These are phyloP conservation scores for Lipomyces chichibuensis DNA, from an alignment of 805 yeast genomes.

Conservation along the genomic window DNA sequence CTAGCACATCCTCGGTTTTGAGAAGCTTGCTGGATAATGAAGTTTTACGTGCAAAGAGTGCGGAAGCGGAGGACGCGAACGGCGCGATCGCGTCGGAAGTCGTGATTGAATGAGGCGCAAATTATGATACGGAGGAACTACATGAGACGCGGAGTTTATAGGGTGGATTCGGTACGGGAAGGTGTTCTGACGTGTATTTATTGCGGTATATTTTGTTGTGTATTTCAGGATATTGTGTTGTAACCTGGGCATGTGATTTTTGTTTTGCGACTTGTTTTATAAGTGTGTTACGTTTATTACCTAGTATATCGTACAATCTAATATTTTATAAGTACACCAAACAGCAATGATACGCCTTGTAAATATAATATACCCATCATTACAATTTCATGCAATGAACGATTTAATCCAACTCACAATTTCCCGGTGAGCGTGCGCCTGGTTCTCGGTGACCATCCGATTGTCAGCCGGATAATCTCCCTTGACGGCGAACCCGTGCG, in stretches of 20 bases:
- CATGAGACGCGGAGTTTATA: not conserved
- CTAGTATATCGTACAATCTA: not conserved
- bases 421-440: conserved; percentile 26
- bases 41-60: not conserved
- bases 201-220: not conserved
- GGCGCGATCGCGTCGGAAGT: not conserved
- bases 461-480: conserved; percentile 45
- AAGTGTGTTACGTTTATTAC: not conserved
- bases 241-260: not conserved
- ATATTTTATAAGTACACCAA: not conserved
- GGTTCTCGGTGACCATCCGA: conserved; percentile 25
- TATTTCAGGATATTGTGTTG: not conserved
- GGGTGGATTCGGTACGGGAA: not conserved
- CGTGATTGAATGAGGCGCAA: not conserved
- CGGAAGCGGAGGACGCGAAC: not conserved
- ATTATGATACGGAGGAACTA: not conserved
- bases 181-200: not conserved
- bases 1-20: not conserved
- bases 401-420: conserved; percentile 30
- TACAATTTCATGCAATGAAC: conserved; percentile 20
- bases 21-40: not conserved
- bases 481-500: conserved; percentile 50
- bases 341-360: not conserved
- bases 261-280: not conserved
- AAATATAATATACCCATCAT: not conserved